Evolutionary conservation across 2,329 filamentous ascomycete genomes (phyloP).

Genomic region (Colletotrichum zoysiae): DNA sequence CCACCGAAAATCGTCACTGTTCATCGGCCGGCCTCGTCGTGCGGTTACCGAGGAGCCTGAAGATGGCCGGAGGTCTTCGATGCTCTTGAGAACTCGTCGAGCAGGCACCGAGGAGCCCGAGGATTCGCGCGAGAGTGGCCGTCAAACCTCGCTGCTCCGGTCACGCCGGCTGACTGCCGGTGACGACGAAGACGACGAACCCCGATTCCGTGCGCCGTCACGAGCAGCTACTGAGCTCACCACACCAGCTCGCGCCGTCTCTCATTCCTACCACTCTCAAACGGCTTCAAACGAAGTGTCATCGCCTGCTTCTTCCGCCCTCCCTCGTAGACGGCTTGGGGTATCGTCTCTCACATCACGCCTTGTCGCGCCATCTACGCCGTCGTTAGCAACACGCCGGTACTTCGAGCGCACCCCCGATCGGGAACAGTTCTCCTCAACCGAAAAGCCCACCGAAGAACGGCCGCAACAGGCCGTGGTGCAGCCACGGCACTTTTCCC

Average conservation of each 20-base stretch:
- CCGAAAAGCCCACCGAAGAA: conserved; percentile 56
- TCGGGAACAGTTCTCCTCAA: conserved; percentile 53
- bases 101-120: conserved; percentile 63
- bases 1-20: conserved; percentile 67
- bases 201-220: conserved; percentile 68
- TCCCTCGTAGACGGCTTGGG: conserved; percentile 67
- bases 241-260: conserved; percentile 47
- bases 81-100: conserved; percentile 60
- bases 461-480: conserved; percentile 49
- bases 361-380: conserved; percentile 55
- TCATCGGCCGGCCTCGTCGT: conserved; percentile 60
- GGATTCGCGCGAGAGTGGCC: conserved; percentile 59
- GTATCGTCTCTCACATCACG: conserved; percentile 63
- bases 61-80: conserved; percentile 62
- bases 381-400: conserved; percentile 57
- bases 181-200: conserved; percentile 62
- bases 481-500: conserved; percentile 56
- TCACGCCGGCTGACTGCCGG: conserved; percentile 58
- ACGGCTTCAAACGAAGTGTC: conserved; percentile 41
- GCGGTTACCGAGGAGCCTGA: conserved; percentile 65
- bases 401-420: conserved; percentile 63
- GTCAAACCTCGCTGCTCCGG: conserved; percentile 59
- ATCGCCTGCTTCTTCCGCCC: conserved; percentile 57
- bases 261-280: conserved; percentile 54
- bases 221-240: conserved; percentile 69